A percentile compares a stretch with the other conserved stretches of the same genome.
These are phyloP conservation scores for Salix dunnii DNA, from an alignment of 345 rosid genomes.

Conservation along the genomic window DNA sequence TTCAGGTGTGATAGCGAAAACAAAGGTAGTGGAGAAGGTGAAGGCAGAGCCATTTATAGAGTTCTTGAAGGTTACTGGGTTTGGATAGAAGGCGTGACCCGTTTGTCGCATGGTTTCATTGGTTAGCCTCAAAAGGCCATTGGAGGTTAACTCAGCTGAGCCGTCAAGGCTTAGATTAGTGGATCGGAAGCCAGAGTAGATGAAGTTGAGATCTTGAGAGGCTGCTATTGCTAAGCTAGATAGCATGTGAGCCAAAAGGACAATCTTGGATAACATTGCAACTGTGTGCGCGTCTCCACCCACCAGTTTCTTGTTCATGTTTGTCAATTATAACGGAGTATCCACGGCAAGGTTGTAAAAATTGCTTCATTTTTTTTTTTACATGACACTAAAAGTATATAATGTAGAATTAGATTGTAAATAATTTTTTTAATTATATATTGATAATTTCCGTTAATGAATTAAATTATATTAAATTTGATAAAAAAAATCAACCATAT, in stretches of 20 bases:
- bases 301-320: background rate
- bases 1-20: constrained; percentile 53
- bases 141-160: constrained; percentile 20
- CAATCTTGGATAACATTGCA: constrained; percentile 22
- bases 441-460: no score
- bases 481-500: no score
- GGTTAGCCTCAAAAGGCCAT: constrained; percentile 45
- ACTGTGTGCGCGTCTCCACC: background rate
- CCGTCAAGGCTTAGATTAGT: constrained; percentile 43
- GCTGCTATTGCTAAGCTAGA: background rate
- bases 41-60: constrained; percentile 23
- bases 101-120: constrained; percentile 25
- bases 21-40: constrained; percentile 55
- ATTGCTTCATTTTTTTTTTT: no score
- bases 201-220: constrained; percentile 15
- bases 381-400: no score
- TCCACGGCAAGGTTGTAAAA: background rate
- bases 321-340: background rate
- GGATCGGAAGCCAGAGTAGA: constrained; percentile 33
- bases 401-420: no score
- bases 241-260: background rate
- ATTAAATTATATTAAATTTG: no score
- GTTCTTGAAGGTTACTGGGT: constrained; percentile 35
- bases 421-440: no score
- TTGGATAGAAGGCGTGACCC: constrained; percentile 51